Percentiles rank a stretch among this genome's conserved stretches.
phyloP scores from a whole-genome alignment of 2,329 filamentous ascomycete species.

The Penicillium decumbens region DNA sequence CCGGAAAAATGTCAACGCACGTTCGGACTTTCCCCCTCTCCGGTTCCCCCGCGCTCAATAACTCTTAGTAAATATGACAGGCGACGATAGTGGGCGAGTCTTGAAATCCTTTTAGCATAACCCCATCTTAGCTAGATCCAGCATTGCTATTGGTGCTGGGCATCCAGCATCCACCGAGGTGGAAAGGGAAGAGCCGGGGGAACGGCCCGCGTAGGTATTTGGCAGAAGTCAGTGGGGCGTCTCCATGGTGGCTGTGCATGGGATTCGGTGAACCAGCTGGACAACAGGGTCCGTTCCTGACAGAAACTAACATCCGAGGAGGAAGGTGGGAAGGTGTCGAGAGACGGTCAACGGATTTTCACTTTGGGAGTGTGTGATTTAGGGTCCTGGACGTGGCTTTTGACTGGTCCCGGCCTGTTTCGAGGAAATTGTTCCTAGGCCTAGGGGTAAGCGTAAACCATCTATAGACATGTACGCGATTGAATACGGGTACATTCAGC shows the following conservation, averaged over 20 bases:
- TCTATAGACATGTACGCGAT: not conserved
- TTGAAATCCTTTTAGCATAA: not conserved
- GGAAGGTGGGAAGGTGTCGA: not conserved
- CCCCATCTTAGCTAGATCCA: not conserved
- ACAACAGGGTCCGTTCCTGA: slow-evolving; percentile 5
- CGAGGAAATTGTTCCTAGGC: not conserved
- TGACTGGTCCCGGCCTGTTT: not conserved
- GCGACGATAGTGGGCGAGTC: not conserved
- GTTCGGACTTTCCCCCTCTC: slow-evolving; percentile 1
- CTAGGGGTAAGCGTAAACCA: not conserved
- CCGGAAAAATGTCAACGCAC: not conserved
- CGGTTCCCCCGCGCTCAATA: slow-evolving; percentile 8
- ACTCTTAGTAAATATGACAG: slow-evolving; percentile 3
- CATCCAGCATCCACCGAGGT: slow-evolving; percentile 8
- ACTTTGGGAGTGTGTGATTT: slow-evolving; percentile 1
- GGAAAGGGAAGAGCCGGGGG: slow-evolving; percentile 27
- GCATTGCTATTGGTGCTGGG: slow-evolving; percentile 11
- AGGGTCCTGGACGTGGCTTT: not conserved
- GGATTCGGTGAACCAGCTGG: not conserved
- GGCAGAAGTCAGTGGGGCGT: slow-evolving; percentile 8
- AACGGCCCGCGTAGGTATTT: slow-evolving; percentile 26
- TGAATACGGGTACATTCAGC: not conserved
- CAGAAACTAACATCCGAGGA: slow-evolving; percentile 5
- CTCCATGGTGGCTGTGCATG: slow-evolving; percentile 1
- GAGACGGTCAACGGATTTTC: slow-evolving; percentile 16